Evolutionary conservation across 176 grass and related monocot genomes (phyloP).

Genomic region (Leersia perrieri): DNA sequence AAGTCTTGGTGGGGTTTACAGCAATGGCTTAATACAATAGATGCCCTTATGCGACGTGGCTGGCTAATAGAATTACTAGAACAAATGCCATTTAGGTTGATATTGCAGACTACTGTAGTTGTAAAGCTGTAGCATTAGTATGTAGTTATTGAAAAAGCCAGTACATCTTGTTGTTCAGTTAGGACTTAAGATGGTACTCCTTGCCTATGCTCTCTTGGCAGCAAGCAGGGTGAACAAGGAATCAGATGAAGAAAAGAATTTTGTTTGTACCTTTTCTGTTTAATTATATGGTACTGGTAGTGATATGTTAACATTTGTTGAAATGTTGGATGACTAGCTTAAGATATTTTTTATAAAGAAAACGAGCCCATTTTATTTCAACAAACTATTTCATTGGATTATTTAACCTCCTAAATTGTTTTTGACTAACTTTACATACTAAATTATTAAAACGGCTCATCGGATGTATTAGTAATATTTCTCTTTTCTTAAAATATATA

Average conservation of each 20-base stretch:
- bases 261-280: neutral
- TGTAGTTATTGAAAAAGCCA: neutral
- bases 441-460: too few relatives aligned
- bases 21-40: neutral
- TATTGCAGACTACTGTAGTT: neutral
- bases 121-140: neutral
- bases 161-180: neutral
- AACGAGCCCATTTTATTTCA: too few relatives aligned
- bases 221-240: neutral
- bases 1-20: neutral
- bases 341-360: too few relatives aligned
- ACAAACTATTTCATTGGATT: too few relatives aligned
- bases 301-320: neutral
- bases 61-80: neutral
- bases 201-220: neutral
- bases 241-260: neutral
- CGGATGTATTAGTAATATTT: too few relatives aligned
- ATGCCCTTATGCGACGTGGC: neutral
- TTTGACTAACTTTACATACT: too few relatives aligned
- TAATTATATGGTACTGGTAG: neutral
- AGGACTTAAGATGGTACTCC: neutral
- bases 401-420: too few relatives aligned
- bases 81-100: neutral
- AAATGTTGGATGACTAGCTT: neutral
- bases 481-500: too few relatives aligned